Evolutionary conservation across 2,329 filamentous ascomycete genomes (phyloP).

Genomic region (Elsinoe perseae): DNA sequence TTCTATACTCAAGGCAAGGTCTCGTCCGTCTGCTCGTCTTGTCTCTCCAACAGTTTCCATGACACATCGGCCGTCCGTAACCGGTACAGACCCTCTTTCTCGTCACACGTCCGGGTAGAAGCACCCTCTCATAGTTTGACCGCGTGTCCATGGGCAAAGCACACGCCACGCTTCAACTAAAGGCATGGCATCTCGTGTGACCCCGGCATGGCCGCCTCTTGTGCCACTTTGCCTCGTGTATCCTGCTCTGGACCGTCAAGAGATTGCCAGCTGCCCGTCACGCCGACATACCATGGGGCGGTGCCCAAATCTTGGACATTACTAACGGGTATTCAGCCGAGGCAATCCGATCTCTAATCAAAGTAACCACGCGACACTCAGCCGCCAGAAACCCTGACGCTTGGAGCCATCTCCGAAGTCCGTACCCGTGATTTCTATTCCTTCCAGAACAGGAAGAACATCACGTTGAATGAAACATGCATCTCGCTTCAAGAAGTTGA

Average conservation of each 20-base stretch:
- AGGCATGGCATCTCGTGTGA: not conserved
- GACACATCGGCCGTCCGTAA: constrained; percentile 8
- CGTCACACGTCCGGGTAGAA: not conserved
- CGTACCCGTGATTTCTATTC: not conserved
- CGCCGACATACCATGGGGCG: not conserved
- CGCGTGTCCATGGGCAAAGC: not conserved
- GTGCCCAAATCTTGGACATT: constrained; percentile 4
- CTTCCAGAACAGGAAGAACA: constrained; percentile 10
- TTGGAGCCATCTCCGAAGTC: not conserved
- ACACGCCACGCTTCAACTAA: not conserved
- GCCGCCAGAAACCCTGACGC: not conserved
- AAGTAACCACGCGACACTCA: constrained; percentile 11
- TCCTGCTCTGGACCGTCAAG: not conserved
- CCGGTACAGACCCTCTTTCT: not conserved
- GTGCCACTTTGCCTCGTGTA: not conserved
- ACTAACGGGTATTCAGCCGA: not conserved
- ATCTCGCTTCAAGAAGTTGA: not conserved
- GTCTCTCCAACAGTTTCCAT: not conserved
- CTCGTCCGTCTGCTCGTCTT: not conserved
- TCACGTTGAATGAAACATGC: not conserved
- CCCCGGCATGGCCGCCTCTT: no score
- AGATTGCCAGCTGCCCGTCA: not conserved
- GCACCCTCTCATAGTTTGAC: not conserved
- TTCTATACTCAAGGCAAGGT: not conserved
- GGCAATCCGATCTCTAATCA: constrained; percentile 1